Conservation (phyloP, 2,329 filamentous ascomycete species). For the Colletotrichum truncatum region DNA sequence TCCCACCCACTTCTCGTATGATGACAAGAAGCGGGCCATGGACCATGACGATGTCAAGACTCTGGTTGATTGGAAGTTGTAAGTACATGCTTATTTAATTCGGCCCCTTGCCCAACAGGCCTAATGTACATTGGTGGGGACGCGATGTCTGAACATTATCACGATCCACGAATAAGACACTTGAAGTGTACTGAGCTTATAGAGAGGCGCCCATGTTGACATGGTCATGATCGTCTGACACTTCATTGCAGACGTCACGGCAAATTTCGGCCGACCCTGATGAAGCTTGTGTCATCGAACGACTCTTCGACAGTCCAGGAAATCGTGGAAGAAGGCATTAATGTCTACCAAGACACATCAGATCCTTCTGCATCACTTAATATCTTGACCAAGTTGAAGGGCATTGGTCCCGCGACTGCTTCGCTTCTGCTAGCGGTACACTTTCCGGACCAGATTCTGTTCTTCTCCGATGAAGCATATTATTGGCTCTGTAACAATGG, state of each 20-base stretch:
- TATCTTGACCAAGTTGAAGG: constrained; percentile 69
- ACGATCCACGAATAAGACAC: neutral
- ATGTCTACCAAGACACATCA: constrained; percentile 48
- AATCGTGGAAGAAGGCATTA: constrained; percentile 63
- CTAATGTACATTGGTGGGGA: too few species aligned
- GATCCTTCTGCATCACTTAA: constrained; percentile 56
- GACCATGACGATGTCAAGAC: constrained; percentile 64
- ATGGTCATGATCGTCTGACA: neutral
- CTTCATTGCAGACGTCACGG: constrained; percentile 60
- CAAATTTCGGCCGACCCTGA: constrained; percentile 68
- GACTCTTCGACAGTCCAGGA: constrained; percentile 52
- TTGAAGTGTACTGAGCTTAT: neutral
- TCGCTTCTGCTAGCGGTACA: constrained; percentile 76
- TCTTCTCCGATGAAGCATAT: constrained; percentile 85
- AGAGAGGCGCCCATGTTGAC: neutral
- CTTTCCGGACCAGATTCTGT: constrained; percentile 67
- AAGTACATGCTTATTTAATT: constrained; percentile 40
- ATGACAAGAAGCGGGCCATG: constrained; percentile 50
- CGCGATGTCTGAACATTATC: too few species aligned
- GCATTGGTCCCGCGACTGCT: constrained; percentile 82
- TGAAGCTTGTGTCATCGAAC: constrained; percentile 72
- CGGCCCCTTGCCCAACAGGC: too few species aligned
- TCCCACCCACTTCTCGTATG: constrained; percentile 52
- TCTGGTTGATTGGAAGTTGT: constrained; percentile 79
- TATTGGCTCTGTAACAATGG: constrained; percentile 73